Conservation (phyloP, 768 basidiomycete genomes). For the Candolleomyces efflorescens region DNA sequence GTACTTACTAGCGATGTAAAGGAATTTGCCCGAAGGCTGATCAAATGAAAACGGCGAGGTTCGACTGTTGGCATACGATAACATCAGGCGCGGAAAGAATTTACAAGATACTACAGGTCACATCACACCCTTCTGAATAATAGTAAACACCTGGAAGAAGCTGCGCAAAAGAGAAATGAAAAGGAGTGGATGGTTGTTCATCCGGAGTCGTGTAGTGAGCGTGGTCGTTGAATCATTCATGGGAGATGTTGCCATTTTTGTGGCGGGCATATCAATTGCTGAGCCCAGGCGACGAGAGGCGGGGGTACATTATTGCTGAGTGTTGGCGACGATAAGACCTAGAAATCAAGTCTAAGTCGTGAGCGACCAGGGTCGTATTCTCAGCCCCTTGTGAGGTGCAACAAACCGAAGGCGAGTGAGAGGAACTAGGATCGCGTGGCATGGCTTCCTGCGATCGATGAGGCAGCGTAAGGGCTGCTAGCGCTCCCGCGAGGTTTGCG, state of each 20-base stretch:
- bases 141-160: neutral
- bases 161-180: neutral
- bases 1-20: too few species aligned
- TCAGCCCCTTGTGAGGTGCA: neutral
- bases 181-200: neutral
- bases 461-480: neutral
- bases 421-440: neutral
- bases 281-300: too few species aligned
- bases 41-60: neutral
- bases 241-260: neutral
- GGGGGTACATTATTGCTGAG: neutral
- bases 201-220: neutral
- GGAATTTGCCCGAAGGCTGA: too few species aligned
- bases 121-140: neutral
- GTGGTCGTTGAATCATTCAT: neutral
- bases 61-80: neutral
- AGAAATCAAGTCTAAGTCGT: slow-evolving; percentile 8
- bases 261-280: neutral
- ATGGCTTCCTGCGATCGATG: neutral
- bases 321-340: neutral
- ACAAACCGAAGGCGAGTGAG: slow-evolving; percentile 2
- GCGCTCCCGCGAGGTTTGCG: neutral
- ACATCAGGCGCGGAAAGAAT: neutral
- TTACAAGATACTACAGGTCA: neutral
- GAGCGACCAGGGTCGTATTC: neutral